phyloP scores from a whole-genome alignment of 2,329 filamentous ascomycete species.

The Grosmannia huntii region DNA sequence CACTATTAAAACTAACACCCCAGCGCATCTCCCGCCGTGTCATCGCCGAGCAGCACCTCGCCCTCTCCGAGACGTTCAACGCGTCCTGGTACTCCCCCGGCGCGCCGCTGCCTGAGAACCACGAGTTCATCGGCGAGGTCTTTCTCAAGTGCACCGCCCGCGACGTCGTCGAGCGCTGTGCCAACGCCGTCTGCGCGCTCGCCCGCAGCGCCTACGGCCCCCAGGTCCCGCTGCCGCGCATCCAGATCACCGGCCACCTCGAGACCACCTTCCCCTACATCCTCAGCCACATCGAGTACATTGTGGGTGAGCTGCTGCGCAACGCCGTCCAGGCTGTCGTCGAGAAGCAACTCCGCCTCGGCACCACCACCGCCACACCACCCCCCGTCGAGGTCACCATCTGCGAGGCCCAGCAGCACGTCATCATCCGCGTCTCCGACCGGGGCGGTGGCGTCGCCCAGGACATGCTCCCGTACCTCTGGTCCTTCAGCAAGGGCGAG shows the following conservation, averaged over 20 bases:
- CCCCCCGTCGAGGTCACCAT: conserved; percentile 89
- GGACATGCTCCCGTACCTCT: conserved; percentile 76
- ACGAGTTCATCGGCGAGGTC: conserved; percentile 90
- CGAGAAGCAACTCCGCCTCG: conserved; percentile 47
- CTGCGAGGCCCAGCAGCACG: conserved; percentile 86
- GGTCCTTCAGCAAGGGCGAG: conserved; percentile 94
- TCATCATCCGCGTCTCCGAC: conserved; percentile 92
- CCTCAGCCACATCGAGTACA: conserved; percentile 90
- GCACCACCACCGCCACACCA: conserved; percentile 24
- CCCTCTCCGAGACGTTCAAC: conserved; percentile 87
- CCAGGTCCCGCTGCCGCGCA: conserved; percentile 60
- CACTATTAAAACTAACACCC: conserved; percentile 4
- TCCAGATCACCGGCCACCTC: conserved; percentile 73
- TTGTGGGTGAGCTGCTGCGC: conserved; percentile 84
- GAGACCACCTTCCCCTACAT: conserved; percentile 94
- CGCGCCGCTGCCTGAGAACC: conserved; percentile 48
- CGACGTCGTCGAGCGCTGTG: conserved; percentile 78
- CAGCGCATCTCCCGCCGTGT: conserved; percentile 89
- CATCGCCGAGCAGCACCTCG: conserved; percentile 94
- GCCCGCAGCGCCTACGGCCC: conserved; percentile 63
- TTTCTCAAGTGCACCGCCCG: conserved; percentile 86
- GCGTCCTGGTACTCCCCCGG: conserved; percentile 81
- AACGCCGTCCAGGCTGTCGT: conserved; percentile 92
- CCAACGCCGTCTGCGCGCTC: conserved; percentile 60
- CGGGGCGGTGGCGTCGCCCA: conserved; percentile 84